These are phyloP conservation scores for Tricharina praecox DNA, from an alignment of 495 filamentous ascomycete genomes.

Conservation along the genomic window DNA sequence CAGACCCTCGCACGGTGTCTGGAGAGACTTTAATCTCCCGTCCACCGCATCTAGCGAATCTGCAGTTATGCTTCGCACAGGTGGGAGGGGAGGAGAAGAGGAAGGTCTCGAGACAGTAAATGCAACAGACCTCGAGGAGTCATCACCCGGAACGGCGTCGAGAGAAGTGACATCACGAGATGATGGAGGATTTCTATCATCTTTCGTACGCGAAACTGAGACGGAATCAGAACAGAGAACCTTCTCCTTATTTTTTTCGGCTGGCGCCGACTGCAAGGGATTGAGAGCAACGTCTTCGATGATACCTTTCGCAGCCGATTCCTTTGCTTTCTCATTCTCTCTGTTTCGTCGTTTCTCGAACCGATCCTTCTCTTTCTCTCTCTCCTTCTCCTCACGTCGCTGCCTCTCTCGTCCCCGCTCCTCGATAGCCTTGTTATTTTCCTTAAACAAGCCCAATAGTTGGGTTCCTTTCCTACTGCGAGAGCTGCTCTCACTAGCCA, in stretches of 20 bases:
- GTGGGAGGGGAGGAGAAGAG: background rate
- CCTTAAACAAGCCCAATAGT: constrained; percentile 79
- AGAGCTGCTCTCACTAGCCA: constrained; percentile 46
- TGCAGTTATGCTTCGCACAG: background rate
- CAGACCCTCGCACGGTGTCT: background rate
- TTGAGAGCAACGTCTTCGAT: constrained; percentile 10
- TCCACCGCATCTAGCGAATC: constrained; percentile 4
- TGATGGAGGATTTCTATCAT: constrained; percentile 24
- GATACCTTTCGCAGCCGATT: constrained; percentile 15
- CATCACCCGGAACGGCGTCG: constrained; percentile 23
- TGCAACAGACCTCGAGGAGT: constrained; percentile 15
- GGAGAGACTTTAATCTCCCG: constrained; percentile 4
- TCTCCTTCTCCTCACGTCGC: constrained; percentile 30
- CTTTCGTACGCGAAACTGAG: constrained; percentile 25
- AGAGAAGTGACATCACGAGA: constrained; percentile 24
- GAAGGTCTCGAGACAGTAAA: background rate
- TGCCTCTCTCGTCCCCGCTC: constrained; percentile 27
- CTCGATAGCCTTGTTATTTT: constrained; percentile 50
- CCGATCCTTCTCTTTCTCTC: constrained; percentile 26
- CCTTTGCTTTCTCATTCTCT: constrained; percentile 21
- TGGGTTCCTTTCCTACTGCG: constrained; percentile 91
- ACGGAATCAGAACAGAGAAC: constrained; percentile 23
- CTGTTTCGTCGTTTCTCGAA: constrained; percentile 27
- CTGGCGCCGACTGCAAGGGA: constrained; percentile 9
- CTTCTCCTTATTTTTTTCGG: constrained; percentile 3